Percentiles rank a stretch among this genome's conserved stretches.
Conservation (phyloP, 768 basidiomycete species). For the Pulveroboletus sp. region DNA sequence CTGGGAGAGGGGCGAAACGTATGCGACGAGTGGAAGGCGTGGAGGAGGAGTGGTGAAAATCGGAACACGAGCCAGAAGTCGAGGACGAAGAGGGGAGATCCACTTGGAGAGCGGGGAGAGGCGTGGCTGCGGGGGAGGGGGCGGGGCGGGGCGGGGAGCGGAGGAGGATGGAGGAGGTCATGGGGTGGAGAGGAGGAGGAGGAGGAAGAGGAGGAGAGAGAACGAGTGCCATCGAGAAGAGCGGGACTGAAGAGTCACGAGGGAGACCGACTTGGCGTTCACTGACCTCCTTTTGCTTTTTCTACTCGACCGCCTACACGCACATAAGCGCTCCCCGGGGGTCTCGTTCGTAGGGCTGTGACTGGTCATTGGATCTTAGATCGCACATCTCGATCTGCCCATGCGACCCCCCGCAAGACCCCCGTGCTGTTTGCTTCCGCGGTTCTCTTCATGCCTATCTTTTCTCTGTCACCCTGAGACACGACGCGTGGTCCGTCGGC, state of each 20-base stretch:
- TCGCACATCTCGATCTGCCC: neutral
- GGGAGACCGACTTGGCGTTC: too few relatives aligned
- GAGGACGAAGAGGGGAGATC: constrained; percentile 18
- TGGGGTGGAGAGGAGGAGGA: neutral
- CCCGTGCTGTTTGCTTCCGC: constrained; percentile 1
- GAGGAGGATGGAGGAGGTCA: constrained; percentile 22
- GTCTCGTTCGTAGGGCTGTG: constrained; percentile 18
- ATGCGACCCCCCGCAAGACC: constrained; percentile 2
- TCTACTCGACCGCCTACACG: constrained; percentile 4
- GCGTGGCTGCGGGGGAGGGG: constrained; percentile 5
- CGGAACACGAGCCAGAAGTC: constrained; percentile 15
- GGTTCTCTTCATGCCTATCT: neutral
- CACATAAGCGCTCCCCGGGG: constrained; percentile 16
- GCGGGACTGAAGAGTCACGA: neutral
- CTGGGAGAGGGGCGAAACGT: constrained; percentile 83
- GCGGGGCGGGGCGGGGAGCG: constrained; percentile 4
- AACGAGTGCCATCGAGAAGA: constrained; percentile 7
- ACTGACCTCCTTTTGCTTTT: constrained; percentile 8
- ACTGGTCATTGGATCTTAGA: constrained; percentile 15
- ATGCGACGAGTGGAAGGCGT: constrained; percentile 37
- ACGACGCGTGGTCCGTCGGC: too few relatives aligned
- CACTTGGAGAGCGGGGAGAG: constrained; percentile 11
- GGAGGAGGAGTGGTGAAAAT: constrained; percentile 14
- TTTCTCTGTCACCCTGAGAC: neutral
- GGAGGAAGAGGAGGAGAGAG: neutral